Base-by-base conservation (phyloP, 2,329 filamentous ascomycete genomes). In the Dryadomyces sulphureus region DNA sequence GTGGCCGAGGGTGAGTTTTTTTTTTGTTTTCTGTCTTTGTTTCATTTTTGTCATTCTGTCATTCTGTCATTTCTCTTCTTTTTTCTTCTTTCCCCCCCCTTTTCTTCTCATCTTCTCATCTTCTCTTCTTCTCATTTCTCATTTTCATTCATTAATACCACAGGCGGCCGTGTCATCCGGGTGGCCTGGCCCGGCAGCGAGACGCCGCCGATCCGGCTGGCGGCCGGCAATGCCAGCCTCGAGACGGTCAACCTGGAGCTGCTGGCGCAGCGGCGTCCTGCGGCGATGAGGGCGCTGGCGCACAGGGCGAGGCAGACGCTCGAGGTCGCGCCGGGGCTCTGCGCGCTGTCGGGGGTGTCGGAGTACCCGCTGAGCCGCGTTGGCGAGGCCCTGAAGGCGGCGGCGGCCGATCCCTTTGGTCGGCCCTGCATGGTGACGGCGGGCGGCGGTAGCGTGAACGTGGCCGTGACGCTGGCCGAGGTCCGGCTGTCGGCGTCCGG, bases 1-100 rank as follows among this genome's bases (percentile, higher is more conserved):
- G 58, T 67, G 21, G 47, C 51, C 27, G 54, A 55, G 7, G 46
- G n/a, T n/a, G n/a, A n/a, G n/a, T n/a, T n/a, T n/a, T n/a, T n/a
- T n/a, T n/a, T n/a, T n/a, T n/a, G n/a, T n/a, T n/a, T n/a, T n/a
- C n/a, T n/a, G n/a, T n/a, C n/a, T n/a, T n/a, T n/a, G n/a, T n/a
- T n/a, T n/a, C n/a, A n/a, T n/a, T n/a, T n/a, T n/a, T n/a, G n/a
- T n/a, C n/a, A n/a, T n/a, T n/a, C n/a, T n/a, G n/a, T n/a, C n/a
- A n/a, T n/a, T n/a, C n/a, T n/a, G n/a, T n/a, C n/a, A n/a, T n/a
- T n/a, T n/a, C n/a, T n/a, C n/a, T n/a, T n/a, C 27, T 7, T 30
- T 30, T 30, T 30, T 7, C 27, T 30, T 30, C 27, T 30, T 30
- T 30, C 14, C 27, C 27, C n/a, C n/a, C n/a, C n/a, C n/a, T n/a